These are phyloP conservation scores for Hymenoscyphus albidus DNA, from an alignment of 2,329 filamentous ascomycete species.

Conservation along the genomic window DNA sequence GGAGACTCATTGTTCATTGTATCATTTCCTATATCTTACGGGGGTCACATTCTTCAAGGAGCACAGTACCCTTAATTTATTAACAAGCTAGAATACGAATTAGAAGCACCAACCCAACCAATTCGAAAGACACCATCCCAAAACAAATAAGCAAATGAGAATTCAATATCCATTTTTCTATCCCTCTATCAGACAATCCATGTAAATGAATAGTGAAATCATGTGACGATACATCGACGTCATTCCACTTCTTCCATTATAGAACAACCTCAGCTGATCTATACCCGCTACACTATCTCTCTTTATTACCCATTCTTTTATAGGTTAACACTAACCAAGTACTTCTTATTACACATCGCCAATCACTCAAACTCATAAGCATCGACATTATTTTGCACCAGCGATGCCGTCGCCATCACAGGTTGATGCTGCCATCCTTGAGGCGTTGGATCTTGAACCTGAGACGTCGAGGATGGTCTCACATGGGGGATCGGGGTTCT, in stretches of 20 bases:
- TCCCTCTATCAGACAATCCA: not conserved
- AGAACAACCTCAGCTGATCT: no score
- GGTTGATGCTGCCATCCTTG: constrained; percentile 60
- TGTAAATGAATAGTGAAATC: not conserved
- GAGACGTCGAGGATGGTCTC: constrained; percentile 51
- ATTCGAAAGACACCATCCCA: not conserved
- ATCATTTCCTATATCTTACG: no score
- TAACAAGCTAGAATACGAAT: not conserved
- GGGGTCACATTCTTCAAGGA: not conserved
- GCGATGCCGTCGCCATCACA: constrained; percentile 31
- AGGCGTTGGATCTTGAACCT: constrained; percentile 57
- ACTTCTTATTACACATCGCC: no score
- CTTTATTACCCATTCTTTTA: no score
- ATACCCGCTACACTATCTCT: no score
- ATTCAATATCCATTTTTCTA: no score
- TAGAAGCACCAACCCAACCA: not conserved
- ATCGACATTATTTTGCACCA: no score
- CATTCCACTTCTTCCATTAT: not conserved
- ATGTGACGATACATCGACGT: not conserved
- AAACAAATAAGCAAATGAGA: not conserved
- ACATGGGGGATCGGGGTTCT: constrained; percentile 64
- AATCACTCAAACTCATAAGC: no score
- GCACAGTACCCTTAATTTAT: not conserved
- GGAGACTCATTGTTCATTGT: no score
- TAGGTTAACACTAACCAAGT: no score